Base-by-base conservation (phyloP, 1,139 yeast species). In the Taphrina confusa region DNA sequence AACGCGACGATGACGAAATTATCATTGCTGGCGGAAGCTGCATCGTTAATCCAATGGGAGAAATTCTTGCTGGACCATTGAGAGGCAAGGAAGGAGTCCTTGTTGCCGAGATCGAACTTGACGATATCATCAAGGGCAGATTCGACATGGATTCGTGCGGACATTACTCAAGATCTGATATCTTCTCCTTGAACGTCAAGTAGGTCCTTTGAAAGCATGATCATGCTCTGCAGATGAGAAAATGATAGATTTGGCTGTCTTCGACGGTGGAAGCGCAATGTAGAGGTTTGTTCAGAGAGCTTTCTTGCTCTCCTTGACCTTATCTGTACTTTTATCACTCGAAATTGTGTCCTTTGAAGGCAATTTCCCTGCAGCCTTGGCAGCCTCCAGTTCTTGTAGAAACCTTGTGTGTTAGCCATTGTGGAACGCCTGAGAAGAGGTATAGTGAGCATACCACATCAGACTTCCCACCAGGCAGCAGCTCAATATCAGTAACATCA, bases 401-500 rank as follows among this genome's bases (percentile, higher is more conserved):
- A 54, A 54, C 52, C 52, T 47, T 1, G 5, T 42, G 4, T 2
- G 23, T 47, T 22, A 47, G n/a, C n/a, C 12, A 36, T 9, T 6
- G 14, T 8, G 8, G 16, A 12, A n/a, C 40, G 11, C n/a, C 14
- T 6, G 14, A n/a, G n/a, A n/a, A n/a, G n/a, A n/a, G n/a, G n/a
- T n/a, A n/a, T n/a, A n/a, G 27, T 28, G 11, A 6, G 22, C 39
- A 4, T n/a, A 47, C 58, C 58, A 54, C 28, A 42, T 25, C 18
- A 54, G 45, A 54, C 58, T 54, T 5, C 31, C 50, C 14, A 54
- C 45, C 23, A 54, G 51, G 39, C 96, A 92, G 28, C 92, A 77
- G 27, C 83, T 75, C 4, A 80, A 64, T 0, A 97, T 85, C 60
- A 92, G 82, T 16, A 84, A 78, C 52, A 87, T 76, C 64, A 92